Evolutionary conservation across 2,329 filamentous ascomycete species (phyloP), one percentile per base, ranked within the genome.

Genomic region (Amesomyces nigricolor): DNA sequence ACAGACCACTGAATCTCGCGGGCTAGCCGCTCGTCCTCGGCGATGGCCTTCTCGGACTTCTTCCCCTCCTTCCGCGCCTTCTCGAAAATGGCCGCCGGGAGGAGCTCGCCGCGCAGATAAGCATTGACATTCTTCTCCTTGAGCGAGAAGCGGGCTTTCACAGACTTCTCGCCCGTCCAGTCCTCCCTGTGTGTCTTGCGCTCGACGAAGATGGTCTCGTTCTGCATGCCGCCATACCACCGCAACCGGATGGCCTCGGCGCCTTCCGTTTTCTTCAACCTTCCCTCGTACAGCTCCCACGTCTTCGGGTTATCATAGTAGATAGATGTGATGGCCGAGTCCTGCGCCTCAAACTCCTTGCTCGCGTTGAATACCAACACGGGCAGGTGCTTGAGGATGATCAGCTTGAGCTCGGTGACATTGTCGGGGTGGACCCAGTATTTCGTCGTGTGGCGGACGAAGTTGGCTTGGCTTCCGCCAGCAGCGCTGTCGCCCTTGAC

Each of bases 381-480:
- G 0, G 94, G 94, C 60, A 99, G 78, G 75, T 99, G 94, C 77
- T 99, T 97, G 51, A 99, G 78, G 67, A 99, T 91, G 68, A 99
- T 92, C 71, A 99, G 85, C 77, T 99, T 99, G 59, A 99, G 74
- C 74, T 99, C 94, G 5, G 94, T 97, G 64, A 99, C 94, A 68
- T 99, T 99, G 72, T 97, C 94, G 2, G 89, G 89, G 68, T 99
- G 94, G 45, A 99, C 94, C 94, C 94, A 99, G 76, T 99, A 99
- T 73, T 99, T 99, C 32, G 94, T 99, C 0, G 94, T 99, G 69
- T 97, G 89, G 57, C 94, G 88, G 59, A 99, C 85, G 68, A 99
- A 99, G 77, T 88, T 97, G 68, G 91, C 92, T 72, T 99, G 94
- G 61, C 81, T 83, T 53, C 92, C 94, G 64, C 94, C 94, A 14